These are phyloP conservation scores for Rutstroemia sp. DNA, from an alignment of 2,329 filamentous ascomycete species.

Conservation along the genomic window DNA sequence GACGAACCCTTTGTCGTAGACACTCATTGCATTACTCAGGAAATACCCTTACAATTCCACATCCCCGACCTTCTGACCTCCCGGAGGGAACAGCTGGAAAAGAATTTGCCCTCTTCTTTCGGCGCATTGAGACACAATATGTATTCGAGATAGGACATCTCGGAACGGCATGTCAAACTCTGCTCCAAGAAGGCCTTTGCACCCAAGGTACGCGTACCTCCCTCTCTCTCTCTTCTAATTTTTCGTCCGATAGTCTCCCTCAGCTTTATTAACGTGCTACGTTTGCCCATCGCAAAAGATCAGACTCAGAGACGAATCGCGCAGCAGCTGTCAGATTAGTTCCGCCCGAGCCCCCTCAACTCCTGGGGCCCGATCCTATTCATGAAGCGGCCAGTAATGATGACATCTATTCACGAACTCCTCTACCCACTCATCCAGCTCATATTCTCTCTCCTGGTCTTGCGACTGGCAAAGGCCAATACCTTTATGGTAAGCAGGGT, in stretches of 20 bases:
- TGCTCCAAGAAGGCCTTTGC: conserved; percentile 15
- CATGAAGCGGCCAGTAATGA: conserved; percentile 10
- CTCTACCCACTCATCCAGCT: conserved; percentile 27
- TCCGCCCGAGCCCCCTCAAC: conserved; percentile 16
- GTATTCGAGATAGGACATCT: conserved; percentile 5
- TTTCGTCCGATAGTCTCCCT: background rate
- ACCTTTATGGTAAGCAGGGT: conserved; percentile 11
- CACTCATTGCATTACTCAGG: too few relatives aligned
- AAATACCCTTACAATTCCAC: too few relatives aligned
- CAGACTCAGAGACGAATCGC: conserved; percentile 20
- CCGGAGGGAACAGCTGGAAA: background rate
- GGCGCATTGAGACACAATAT: conserved; percentile 13
- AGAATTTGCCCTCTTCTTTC: background rate
- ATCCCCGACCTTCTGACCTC: background rate
- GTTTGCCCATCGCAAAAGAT: conserved; percentile 15
- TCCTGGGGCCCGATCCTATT: conserved; percentile 10
- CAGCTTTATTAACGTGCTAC: background rate
- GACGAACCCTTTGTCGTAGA: too few relatives aligned
- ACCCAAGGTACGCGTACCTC: conserved; percentile 9
- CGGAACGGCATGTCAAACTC: conserved; percentile 16
- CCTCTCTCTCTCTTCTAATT: background rate
- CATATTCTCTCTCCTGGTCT: conserved; percentile 23
- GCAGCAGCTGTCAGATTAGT: conserved; percentile 17
- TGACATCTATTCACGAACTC: conserved; percentile 28
- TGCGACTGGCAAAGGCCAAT: conserved; percentile 12